Evolutionary conservation across 139 green algal genomes (phyloP), one percentile per base, ranked within the genome.

Genomic region (Closterium sp.): DNA sequence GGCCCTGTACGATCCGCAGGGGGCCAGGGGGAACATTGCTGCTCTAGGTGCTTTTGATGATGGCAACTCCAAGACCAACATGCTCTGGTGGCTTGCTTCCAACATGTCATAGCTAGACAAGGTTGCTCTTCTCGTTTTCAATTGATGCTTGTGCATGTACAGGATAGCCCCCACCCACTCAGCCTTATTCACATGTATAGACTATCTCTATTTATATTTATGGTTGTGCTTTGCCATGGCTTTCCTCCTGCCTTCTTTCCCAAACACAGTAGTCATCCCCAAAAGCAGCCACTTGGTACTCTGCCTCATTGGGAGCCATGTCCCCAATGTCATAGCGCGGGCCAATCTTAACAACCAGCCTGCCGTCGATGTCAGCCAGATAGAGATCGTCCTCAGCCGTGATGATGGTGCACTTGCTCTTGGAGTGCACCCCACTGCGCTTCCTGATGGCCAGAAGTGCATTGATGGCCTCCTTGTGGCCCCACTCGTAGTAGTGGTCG

Each of bases 371-470:
- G 19, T 91, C 88, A 32, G 91, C 91, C n/a, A 93, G 17, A 84
- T 93, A 93, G 9, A 93, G 29, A 29, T 93, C 91, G 29, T 27
- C 87, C 1, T 93, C 91, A 9, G 91, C 91, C 0, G 28, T 42
- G 9, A 92, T 38, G 42, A 91, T 90, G 30, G 45, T 32, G 86
- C 45, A 29, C 79, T 85, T 32, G 31, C 31, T 87, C 84, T 84
- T 89, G 21, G 90, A 42, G 27, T 91, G 38, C 21, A 95, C 70
- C 11, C 87, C 13, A 27, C 34, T 91, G 38, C 50, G 70, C 89
- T 96, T 97, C 86, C 97, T 95, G 38, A 98, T 93, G 0, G 94
- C 94, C 30, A 99, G 88, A 42, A 99, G 95, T 21, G 96, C 90
- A 70, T 95, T 90, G 90, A 99, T 98, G 32, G 91, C 89, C 88